Evolutionary conservation across 208 protist species (phyloP), one percentile per base, ranked within the genome.

Genomic region (Leishmania aethiopica): DNA sequence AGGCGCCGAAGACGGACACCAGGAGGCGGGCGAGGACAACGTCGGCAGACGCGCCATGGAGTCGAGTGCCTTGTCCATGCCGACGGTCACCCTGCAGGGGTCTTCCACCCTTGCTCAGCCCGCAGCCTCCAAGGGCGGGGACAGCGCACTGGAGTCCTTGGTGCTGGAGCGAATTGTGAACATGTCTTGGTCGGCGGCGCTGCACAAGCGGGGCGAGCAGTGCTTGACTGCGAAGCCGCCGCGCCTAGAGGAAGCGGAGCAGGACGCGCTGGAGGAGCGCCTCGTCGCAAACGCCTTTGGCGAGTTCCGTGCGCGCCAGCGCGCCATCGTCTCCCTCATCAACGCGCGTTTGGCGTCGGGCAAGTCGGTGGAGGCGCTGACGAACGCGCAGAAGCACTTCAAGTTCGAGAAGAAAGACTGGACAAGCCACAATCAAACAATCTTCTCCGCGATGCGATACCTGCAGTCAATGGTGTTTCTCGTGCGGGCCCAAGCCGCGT

Each of bases 401-500:
- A 89, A 85, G 32, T 91, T 91, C 45, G 92, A 94, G 57, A 92
- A 92, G 85, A 86, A 88, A 51, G 84, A 94, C 53, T 96, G 93
- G 91, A 92, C 84, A 28, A 83, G 78, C 45, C 78, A 87, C 40
- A 79, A 66, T 19, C 88, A 95, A 75, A 89, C 88, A 47, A 85
- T 93, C 57, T 90, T 92, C 74, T 89, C 88, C 53, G 88, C 92
- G 0, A 79, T 96, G 62, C 89, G 86, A 22, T 96, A 97, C 83
- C 81, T 96, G 66, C 84, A 93, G 75, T 97, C 94, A 15, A 95
- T 96, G 91, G 85, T 89, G 79, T 86, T 94, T 78, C 86, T 97
- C 19, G 88, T 94, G 37, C 89, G 90, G 17, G 88, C 91, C 35
- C 94, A 96, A 78, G 84, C 91, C 11, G 88, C 90, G 22, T 95